Conservation (phyloP, 805 yeast species). For the Hanseniaspora taiwanica region DNA sequence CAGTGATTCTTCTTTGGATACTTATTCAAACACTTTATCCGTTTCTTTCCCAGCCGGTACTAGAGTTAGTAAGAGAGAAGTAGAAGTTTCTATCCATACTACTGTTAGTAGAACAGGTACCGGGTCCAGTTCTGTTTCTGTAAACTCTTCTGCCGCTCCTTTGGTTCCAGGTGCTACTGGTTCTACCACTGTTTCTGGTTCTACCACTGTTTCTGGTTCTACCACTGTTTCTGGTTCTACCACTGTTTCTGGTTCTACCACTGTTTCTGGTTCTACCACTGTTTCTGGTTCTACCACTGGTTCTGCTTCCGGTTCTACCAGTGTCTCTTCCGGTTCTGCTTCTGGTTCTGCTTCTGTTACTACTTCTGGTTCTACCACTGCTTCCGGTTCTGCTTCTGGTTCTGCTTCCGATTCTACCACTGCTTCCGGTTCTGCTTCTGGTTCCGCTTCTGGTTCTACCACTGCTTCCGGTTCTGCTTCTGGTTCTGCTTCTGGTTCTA, state of each 20-base stretch:
- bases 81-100: constrained; percentile 1
- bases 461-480: constrained; percentile 1
- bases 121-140: constrained; percentile 3
- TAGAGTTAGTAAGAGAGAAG: constrained; percentile 5
- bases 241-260: not conserved
- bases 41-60: constrained; percentile 4
- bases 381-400: constrained; percentile 4
- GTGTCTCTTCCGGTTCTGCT: constrained; percentile 1
- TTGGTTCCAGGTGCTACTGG: not conserved
- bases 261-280: not conserved
- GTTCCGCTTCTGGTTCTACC: constrained; percentile 3
- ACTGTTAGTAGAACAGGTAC: constrained; percentile 3
- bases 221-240: constrained; percentile 1
- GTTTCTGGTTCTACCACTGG: not conserved
- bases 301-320: not conserved
- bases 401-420: constrained; percentile 1
- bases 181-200: not conserved
- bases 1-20: constrained; percentile 3
- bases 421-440: constrained; percentile 6
- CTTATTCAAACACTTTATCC: constrained; percentile 4
- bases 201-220: constrained; percentile 2
- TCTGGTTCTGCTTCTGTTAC: constrained; percentile 1
- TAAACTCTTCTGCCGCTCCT: constrained; percentile 1
- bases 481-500: not conserved
- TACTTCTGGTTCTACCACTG: constrained; percentile 1